phyloP scores from a whole-genome alignment of 2,329 filamentous ascomycete genomes.

The Colletotrichum sp. region DNA sequence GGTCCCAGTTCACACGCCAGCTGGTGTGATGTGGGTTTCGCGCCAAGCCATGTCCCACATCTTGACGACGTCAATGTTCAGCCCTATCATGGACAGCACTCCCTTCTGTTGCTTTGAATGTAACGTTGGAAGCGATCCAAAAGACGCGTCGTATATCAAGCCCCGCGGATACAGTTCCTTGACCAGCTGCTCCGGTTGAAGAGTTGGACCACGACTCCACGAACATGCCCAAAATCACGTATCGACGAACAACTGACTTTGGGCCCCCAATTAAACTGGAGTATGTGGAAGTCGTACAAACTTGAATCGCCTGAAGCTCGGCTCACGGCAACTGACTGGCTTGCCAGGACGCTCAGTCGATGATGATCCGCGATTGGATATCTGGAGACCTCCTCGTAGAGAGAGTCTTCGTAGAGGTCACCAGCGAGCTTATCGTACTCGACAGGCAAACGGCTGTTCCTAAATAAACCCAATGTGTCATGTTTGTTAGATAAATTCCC shows the following conservation, averaged over 20 bases:
- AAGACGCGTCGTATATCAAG: not conserved
- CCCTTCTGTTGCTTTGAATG: not conserved
- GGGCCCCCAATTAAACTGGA: not conserved
- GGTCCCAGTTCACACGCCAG: not conserved
- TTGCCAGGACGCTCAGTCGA: not conserved
- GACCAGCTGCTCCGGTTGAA: not conserved
- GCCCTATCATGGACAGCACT: not conserved
- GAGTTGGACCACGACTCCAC: not conserved
- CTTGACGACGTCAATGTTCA: not conserved
- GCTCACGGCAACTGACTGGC: not conserved
- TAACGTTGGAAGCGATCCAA: not conserved
- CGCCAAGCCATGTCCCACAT: not conserved
- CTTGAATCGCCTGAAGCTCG: not conserved
- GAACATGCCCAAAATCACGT: not conserved
- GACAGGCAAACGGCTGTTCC: not conserved
- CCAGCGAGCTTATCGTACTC: not conserved
- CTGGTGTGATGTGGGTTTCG: not conserved
- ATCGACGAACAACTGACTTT: not conserved
- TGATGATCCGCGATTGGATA: not conserved
- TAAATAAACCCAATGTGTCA: not conserved
- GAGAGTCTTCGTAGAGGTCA: not conserved
- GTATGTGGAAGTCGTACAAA: not conserved
- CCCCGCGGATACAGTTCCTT: not conserved
- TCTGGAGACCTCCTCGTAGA: not conserved
- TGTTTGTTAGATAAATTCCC: not conserved